These are phyloP conservation scores for Gracilariopsis chorda DNA, from an alignment of 23 red algal species.

Conservation along the genomic window DNA sequence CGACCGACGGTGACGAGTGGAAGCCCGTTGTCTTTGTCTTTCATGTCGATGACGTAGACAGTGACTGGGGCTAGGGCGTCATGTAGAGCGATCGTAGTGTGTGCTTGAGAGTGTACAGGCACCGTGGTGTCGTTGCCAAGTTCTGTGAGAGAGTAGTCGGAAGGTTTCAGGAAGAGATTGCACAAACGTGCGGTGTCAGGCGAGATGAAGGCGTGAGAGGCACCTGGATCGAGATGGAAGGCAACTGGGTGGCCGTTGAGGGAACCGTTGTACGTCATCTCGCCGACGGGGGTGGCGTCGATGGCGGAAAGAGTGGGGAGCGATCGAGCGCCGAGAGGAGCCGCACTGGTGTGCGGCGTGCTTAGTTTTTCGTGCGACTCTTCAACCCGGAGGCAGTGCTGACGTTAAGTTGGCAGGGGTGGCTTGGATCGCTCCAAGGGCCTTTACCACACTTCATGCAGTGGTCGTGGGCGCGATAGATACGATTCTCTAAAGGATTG, in stretches of 20 bases:
- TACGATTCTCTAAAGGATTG: neutral
- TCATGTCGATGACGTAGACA: neutral
- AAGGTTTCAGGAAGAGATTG: neutral
- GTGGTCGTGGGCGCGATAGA: neutral
- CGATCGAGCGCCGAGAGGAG: neutral
- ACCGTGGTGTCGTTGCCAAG: no score
- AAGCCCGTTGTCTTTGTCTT: neutral
- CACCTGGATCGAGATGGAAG: neutral
- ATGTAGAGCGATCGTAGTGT: neutral
- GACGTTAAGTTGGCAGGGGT: neutral
- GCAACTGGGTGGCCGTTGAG: neutral
- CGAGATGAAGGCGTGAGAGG: constrained; percentile 19
- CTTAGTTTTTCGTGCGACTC: neutral
- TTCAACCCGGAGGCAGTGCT: neutral
- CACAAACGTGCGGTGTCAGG: neutral
- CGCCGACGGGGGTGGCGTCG: neutral
- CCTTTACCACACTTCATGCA: constrained; percentile 10
- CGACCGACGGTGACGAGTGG: neutral
- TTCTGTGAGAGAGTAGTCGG: neutral
- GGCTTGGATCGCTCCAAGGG: neutral
- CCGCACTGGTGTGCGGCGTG: neutral
- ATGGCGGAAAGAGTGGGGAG: neutral
- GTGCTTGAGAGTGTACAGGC: neutral
- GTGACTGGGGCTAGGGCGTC: neutral
- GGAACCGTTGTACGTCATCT: neutral